phyloP scores from a whole-genome alignment of 2,329 filamentous ascomycete genomes.

The Hortaea werneckii region DNA sequence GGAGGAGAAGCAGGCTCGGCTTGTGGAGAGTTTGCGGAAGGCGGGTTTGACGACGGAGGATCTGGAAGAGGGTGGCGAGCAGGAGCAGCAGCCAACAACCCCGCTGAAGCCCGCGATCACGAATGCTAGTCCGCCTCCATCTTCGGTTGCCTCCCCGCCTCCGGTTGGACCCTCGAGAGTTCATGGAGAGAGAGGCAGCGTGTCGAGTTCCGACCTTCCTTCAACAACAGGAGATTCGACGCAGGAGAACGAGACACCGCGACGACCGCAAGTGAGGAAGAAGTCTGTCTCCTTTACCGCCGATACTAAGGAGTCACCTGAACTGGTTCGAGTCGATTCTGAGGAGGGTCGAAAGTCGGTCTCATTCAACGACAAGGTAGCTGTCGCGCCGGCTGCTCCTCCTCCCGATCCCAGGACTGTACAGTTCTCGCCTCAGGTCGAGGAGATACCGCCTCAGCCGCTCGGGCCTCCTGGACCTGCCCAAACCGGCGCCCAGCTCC shows the following conservation, averaged over 20 bases:
- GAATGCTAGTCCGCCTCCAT: slow-evolving; percentile 4
- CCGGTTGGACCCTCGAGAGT: not conserved
- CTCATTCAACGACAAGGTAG: slow-evolving; percentile 27
- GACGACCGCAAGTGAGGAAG: slow-evolving; percentile 19
- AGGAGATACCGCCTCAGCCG: slow-evolving; percentile 20
- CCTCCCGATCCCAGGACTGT: slow-evolving; percentile 23
- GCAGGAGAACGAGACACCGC: slow-evolving; percentile 5
- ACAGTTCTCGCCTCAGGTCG: slow-evolving; percentile 22
- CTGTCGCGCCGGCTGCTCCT: slow-evolving; percentile 24
- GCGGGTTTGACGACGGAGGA: slow-evolving; percentile 49
- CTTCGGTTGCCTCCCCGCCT: not conserved
- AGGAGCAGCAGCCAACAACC: not conserved
- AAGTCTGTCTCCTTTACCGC: slow-evolving; percentile 56
- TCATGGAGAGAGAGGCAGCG: not conserved
- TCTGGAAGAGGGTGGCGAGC: slow-evolving; percentile 7
- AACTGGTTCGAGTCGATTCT: slow-evolving; percentile 19
- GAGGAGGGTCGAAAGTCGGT: slow-evolving; percentile 25
- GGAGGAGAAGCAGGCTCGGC: slow-evolving; percentile 54
- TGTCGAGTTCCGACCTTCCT: not conserved
- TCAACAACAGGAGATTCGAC: not conserved
- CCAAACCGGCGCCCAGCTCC: not conserved
- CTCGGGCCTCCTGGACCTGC: slow-evolving; percentile 5
- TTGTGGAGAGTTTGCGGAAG: slow-evolving; percentile 65
- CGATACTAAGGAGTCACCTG: slow-evolving; percentile 44
- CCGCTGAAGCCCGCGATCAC: slow-evolving; percentile 9